Base-by-base conservation (phyloP, 192 early-diverging fungal species). In the Phlyctochytrium arcticum region DNA sequence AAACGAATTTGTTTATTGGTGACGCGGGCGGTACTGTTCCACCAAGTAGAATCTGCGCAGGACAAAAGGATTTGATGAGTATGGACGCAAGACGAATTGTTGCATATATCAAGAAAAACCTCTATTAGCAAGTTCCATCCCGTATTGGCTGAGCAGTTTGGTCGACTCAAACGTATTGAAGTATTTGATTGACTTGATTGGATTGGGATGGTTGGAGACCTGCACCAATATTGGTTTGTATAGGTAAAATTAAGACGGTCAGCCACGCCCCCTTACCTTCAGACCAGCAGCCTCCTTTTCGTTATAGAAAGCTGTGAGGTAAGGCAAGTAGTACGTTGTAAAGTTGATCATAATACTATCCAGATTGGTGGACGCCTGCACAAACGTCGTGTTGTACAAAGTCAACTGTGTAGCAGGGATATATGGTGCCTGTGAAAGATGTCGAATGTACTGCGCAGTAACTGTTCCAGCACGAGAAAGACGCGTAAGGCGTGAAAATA, bases 151-250 rank as follows among this genome's bases (percentile, higher is more conserved):
- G 21, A 36, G 5, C 9, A 15, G 1, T 23, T 60, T 46, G 6
- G 56, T 23, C 33, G 36, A 27, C 24, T 68, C 42, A 33, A 60
- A 68, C 6, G 66, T 47, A 30, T 68, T 68, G 15, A 60, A 34
- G 15, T 51, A 26, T 19, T 2, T 6, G 3, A 68, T 15, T 5
- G n/a, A 19, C 33, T 58, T 68, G 9, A 34, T 19, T 7, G 39
- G 56, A 49, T 26, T 5, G 9, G 66, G 66, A n/a, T 30, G 55
- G 4, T 24, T 29, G 2, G 66, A 59, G 17, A 60, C 34, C 57
- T 68, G 33, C 27, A 42, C 10, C 19, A 48, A 24, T 15, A 32
- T 12, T 3, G 12, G 50, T 24, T 53, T 15, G 27, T 12, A 3
- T 21, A 2, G 50, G 26, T n/a, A n/a, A n/a, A n/a, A n/a, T n/a